Base-by-base conservation (phyloP, 768 basidiomycete species). In the Leucosporidium yakuticum region DNA sequence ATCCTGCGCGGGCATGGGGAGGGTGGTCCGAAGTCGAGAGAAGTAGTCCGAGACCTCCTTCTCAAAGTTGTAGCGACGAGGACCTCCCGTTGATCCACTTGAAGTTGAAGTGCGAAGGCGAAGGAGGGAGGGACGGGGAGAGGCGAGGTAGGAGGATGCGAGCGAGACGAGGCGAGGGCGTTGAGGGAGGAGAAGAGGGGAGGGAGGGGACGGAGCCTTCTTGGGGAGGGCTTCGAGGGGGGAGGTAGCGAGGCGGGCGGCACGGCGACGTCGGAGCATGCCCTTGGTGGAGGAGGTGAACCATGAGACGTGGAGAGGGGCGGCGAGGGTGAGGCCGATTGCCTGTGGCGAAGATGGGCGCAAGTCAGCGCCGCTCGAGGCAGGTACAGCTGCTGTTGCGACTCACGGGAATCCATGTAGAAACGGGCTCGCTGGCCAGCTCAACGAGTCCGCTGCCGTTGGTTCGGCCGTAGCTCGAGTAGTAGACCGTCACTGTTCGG, bases 291-390 rank as follows among this genome's bases (percentile, higher is more conserved):
- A 60, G 44, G 59, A 48, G 25, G 36, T 25, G 59, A 60, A 60
- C 59, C 59, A 60, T 8, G 25, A 27, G 44, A 60, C 47, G 59
- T 60, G 59, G 44, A 60, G 59, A 29, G 59, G 59, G 8, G 59
- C 59, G n/a, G 59, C 44, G 44, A n/a, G n/a, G 44, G 31, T 27
- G 59, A 60, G 59, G n/a, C 25, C 59, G 44, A 60, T 14, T 5
- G 27, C n/a, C 8, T 39, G 59, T n/a, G n/a, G n/a, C n/a, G 25
- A 48, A 12, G 59, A 29, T 27, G 44, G 57, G 34, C 25, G n/a
- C 15, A 48, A 11, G 12, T 39, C 39, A 8, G 44, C 8, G 0
- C 9, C 17, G 59, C 27, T 29, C 39, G 20, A 19, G 57, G 20
- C 19, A 11, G 59, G 21, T 3, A 32, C 5, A 48, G 44, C 39